Conservation (phyloP, 2,329 filamentous ascomycete genomes). For the Geosmithia putterillii region DNA sequence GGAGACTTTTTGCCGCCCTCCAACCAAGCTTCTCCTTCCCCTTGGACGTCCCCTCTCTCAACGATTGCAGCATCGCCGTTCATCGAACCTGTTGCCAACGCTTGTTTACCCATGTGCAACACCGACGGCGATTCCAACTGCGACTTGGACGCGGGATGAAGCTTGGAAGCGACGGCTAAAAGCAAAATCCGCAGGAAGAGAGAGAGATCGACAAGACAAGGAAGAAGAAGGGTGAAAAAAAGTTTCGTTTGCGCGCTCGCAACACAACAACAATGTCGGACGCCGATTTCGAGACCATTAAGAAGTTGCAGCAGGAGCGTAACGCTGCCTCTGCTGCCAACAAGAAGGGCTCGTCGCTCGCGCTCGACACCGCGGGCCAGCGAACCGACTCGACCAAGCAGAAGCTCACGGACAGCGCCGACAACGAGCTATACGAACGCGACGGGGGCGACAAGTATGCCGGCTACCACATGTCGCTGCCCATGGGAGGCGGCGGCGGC, state of each 20-base stretch:
- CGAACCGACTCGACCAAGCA: constrained; percentile 83
- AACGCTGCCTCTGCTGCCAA: constrained; percentile 59
- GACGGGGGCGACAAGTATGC: constrained; percentile 69
- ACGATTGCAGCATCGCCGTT: constrained; percentile 5
- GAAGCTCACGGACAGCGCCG: constrained; percentile 80
- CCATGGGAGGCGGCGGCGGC: constrained; percentile 51
- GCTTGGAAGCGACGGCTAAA: constrained; percentile 15
- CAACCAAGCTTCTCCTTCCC: constrained; percentile 5
- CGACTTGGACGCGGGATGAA: constrained; percentile 30
- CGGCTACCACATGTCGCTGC: constrained; percentile 84
- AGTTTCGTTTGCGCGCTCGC: neutral
- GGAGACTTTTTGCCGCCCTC: constrained; percentile 18
- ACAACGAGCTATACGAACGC: constrained; percentile 76
- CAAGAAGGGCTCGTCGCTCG: constrained; percentile 69
- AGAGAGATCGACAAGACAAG: neutral
- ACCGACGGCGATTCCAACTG: constrained; percentile 18
- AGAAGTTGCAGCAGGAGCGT: constrained; percentile 83
- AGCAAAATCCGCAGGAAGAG: neutral
- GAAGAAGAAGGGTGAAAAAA: neutral
- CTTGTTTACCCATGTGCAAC: constrained; percentile 19
- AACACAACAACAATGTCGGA: constrained; percentile 44
- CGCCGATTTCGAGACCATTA: constrained; percentile 79
- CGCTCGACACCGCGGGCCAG: constrained; percentile 68
- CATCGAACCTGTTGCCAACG: constrained; percentile 8
- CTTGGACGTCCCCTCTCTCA: constrained; percentile 9